Base-by-base conservation (phyloP, 1,139 yeast genomes). In the Geotrichum histeridarum region DNA sequence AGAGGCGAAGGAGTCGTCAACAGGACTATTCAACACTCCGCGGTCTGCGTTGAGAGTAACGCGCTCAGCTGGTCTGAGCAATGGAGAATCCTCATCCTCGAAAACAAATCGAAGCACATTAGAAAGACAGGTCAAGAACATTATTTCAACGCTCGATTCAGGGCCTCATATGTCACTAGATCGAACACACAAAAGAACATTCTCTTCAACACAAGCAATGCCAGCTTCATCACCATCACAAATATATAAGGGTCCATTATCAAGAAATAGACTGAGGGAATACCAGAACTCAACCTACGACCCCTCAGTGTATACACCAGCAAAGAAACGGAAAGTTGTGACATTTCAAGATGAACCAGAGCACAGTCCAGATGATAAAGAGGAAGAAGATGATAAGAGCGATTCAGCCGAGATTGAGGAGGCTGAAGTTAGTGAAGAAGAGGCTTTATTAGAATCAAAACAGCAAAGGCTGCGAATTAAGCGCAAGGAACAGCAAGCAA, bases 281-380 rank as follows among this genome's bases (percentile, higher is more conserved):
- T 44, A 31, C 14, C 48, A 14, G n/a, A 32, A 12, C 30, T n/a
- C 38, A 12, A 11, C 48, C 2, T 33, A n/a, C 18, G 39, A 44
- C 1, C 48, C 6, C 4, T 14, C n/a, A 9, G 38, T 45, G 27
- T 22, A 22, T 5, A 22, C 27, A 5, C 49, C 49, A 7, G 38
- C 37, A 2, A 45, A 45, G 15, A 45, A 36, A 36, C 49, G 49
- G 8, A 45, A 45, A 17, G 49, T 45, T 8, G 49, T 45, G 8
- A 45, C 49, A 8, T 45, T 45, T 22, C 41, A 45, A 35, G 49
- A 45, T 8, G 39, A 44, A 5, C 42, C 9, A 15, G 17, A 15
- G 42, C 17, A 4, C 15, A 14, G 18, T 33, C 36, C 22, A n/a
- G 36, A 42, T 7, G 46, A 42, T 12, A n/a, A 14, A 14, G 46